A percentile compares a stretch with the other conserved stretches of the same genome.
phyloP scores from a whole-genome alignment of 805 yeast genomes.

The Pichia californica region DNA sequence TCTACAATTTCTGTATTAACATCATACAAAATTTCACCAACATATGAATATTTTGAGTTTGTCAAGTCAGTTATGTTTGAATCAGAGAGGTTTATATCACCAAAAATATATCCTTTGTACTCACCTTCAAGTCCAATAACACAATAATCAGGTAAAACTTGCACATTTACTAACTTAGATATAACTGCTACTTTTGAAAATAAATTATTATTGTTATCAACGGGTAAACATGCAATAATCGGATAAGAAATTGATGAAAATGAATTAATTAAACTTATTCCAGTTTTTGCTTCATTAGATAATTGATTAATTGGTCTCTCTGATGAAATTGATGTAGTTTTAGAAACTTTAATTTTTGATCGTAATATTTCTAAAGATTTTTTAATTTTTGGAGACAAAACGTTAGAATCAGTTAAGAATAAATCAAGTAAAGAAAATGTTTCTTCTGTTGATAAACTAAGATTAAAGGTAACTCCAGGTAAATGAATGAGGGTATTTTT shows the following conservation, averaged over 20 bases:
- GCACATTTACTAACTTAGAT: constrained; percentile 41
- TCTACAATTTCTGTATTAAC: neutral
- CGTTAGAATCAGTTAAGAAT: neutral
- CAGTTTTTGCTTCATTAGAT: neutral
- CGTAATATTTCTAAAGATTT: neutral
- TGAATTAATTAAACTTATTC: neutral
- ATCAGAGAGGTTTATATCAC: constrained; percentile 10
- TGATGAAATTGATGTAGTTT: neutral
- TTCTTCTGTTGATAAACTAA: neutral
- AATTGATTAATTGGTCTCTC: neutral
- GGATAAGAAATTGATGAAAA: constrained; percentile 2
- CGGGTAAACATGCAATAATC: constrained; percentile 24
- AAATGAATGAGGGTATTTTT: constrained; percentile 1
- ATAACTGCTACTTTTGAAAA: constrained; percentile 29
- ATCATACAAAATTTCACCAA: constrained; percentile 2
- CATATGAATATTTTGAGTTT: neutral
- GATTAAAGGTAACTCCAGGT: constrained; percentile 7
- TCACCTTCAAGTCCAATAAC: constrained; percentile 29
- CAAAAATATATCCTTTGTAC: neutral
- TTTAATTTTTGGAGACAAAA: neutral
- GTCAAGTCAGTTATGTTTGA: neutral
- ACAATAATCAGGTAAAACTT: constrained; percentile 37
- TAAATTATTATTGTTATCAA: constrained; percentile 10
- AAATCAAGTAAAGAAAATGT: neutral
- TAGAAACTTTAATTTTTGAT: neutral